These are phyloP conservation scores for Tolypocladium tundrense DNA, from an alignment of 2,329 filamentous ascomycete species.

Conservation along the genomic window DNA sequence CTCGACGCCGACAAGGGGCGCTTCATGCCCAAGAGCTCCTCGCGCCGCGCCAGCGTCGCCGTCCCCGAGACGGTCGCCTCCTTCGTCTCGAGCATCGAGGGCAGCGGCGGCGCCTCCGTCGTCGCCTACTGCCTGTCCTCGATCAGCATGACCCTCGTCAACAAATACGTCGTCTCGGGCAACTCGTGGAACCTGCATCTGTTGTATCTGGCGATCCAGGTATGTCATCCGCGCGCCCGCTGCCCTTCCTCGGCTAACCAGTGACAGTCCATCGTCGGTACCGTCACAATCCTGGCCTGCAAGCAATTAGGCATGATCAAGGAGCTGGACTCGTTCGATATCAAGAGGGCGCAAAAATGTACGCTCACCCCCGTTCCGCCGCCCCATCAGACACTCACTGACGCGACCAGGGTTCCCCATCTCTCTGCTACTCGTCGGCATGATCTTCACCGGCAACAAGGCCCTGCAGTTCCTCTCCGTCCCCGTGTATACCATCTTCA, in stretches of 20 bases:
- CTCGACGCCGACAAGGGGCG: conserved; percentile 38
- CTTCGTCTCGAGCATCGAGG: conserved; percentile 44
- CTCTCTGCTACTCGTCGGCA: conserved; percentile 88
- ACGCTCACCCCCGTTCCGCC: conserved; percentile 19
- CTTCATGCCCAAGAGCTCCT: conserved; percentile 27
- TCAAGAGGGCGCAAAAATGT: conserved; percentile 89
- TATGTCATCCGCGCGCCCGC: conserved; percentile 32
- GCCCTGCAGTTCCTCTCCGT: conserved; percentile 94
- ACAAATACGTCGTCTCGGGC: conserved; percentile 96
- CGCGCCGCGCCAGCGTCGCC: conserved; percentile 4
- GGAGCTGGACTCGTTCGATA: conserved; percentile 71
- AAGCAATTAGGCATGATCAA: conserved; percentile 76
- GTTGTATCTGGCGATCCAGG: conserved; percentile 86
- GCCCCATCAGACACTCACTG: neutral
- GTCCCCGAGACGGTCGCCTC: conserved; percentile 5
- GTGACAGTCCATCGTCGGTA: conserved; percentile 74
- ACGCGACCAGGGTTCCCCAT: conserved; percentile 74
- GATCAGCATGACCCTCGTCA: conserved; percentile 99
- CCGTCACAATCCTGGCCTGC: conserved; percentile 70
- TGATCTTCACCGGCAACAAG: conserved; percentile 98
- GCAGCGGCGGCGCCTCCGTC: conserved; percentile 72
- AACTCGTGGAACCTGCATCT: conserved; percentile 92
- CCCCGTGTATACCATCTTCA: conserved; percentile 99
- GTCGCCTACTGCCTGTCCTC: conserved; percentile 86
- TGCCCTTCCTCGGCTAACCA: conserved; percentile 5